A percentile compares a stretch with the other conserved stretches of the same genome.
Conservation (phyloP, 495 filamentous ascomycete genomes). For the Penicillium macrosclerotiorum region DNA sequence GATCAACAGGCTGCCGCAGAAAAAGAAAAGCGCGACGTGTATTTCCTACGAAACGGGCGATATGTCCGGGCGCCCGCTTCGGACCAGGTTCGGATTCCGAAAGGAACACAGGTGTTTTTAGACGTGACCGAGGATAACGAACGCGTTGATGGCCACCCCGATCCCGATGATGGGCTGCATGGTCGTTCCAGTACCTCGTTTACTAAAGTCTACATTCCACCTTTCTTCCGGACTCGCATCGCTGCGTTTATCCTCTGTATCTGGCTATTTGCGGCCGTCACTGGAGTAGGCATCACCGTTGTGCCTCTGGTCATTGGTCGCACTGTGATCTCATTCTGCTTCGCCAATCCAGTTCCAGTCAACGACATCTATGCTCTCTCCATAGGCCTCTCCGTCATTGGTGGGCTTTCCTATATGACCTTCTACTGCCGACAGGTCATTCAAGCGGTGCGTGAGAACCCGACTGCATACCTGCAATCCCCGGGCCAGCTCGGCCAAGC, state of each 20-base stretch:
- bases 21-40: constrained; percentile 37
- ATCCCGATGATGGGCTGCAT: constrained; percentile 62
- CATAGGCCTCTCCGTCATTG: constrained; percentile 76
- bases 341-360: constrained; percentile 65
- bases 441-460: constrained; percentile 29
- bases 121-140: constrained; percentile 71
- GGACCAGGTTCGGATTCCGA: constrained; percentile 90
- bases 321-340: constrained; percentile 62
- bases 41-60: constrained; percentile 70
- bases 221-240: constrained; percentile 75
- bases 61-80: constrained; percentile 89
- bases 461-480: constrained; percentile 35
- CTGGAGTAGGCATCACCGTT: constrained; percentile 84
- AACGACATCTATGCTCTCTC: constrained; percentile 98
- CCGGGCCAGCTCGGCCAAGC: constrained; percentile 23
- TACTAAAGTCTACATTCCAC: constrained; percentile 85
- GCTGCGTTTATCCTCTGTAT: constrained; percentile 83
- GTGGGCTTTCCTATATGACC: constrained; percentile 57
- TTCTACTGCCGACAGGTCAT: constrained; percentile 52
- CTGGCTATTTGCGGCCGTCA: constrained; percentile 92
- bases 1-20: constrained; percentile 33
- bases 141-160: constrained; percentile 57
- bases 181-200: constrained; percentile 64
- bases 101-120: constrained; percentile 76
- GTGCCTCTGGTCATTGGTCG: constrained; percentile 86